Percentiles rank a stretch among this genome's conserved stretches.
These are phyloP conservation scores for Omphalotus olearius DNA, from an alignment of 1,284 basidiomycete species.

Conservation along the genomic window DNA sequence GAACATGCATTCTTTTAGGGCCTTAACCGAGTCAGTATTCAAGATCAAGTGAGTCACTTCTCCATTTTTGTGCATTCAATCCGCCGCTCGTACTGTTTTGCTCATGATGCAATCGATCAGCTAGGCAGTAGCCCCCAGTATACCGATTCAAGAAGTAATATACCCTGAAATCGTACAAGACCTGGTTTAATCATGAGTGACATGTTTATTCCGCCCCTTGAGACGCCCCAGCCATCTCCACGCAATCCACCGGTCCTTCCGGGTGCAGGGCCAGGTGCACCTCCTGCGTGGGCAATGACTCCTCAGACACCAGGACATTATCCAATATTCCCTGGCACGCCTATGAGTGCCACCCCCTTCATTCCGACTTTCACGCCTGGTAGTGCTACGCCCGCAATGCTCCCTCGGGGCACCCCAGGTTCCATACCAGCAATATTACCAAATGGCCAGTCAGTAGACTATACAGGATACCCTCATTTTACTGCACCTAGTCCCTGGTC, in stretches of 20 bases:
- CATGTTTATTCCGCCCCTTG: constrained; percentile 13
- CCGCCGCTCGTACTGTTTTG: too few relatives aligned
- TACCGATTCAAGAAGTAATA: too few relatives aligned
- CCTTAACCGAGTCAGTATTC: too few relatives aligned
- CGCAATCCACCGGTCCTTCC: constrained; percentile 6
- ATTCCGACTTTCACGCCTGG: constrained; percentile 4
- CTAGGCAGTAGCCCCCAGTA: too few relatives aligned
- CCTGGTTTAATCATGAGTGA: constrained; percentile 2
- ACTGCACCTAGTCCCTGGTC: not conserved
- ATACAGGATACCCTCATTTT: constrained; percentile 9
- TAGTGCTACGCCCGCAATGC: not conserved
- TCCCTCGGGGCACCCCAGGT: constrained; percentile 2
- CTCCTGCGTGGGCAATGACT: constrained; percentile 2
- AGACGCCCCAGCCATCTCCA: constrained; percentile 9
- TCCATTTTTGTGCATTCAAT: too few relatives aligned
- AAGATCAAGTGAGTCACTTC: too few relatives aligned
- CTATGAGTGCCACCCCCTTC: constrained; percentile 1
- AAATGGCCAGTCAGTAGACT: constrained; percentile 4
- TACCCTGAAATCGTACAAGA: not conserved
- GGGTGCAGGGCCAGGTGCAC: not conserved
- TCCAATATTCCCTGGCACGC: constrained; percentile 5
- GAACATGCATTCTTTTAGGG: too few relatives aligned
- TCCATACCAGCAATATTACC: not conserved
- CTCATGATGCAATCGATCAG: too few relatives aligned
- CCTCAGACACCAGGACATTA: constrained; percentile 2